Evolutionary conservation across 345 rosid species (phyloP).

Genomic region (Gossypium rotundifolium): DNA sequence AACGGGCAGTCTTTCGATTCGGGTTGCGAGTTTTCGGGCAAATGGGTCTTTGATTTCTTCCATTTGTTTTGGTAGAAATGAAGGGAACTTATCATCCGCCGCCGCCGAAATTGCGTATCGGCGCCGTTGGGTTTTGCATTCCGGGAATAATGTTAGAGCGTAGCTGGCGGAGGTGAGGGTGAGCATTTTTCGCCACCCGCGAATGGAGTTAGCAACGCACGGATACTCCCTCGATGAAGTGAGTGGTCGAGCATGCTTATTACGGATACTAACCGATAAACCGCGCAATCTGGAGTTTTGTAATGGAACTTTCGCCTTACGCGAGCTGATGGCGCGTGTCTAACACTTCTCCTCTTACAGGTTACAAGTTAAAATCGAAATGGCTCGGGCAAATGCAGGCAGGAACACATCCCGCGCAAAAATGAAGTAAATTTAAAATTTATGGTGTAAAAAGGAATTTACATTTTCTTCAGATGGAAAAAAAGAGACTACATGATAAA

Average conservation of each 20-base stretch:
- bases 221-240: not conserved
- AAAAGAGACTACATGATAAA: not conserved
- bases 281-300: not conserved
- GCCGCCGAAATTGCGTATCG: constrained; percentile 15
- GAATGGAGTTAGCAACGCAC: not conserved
- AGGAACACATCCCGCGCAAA: not conserved
- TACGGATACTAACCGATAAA: not conserved
- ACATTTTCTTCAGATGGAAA: not conserved
- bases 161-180: constrained; percentile 14
- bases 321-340: not conserved
- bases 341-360: not conserved
- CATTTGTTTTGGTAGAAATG: constrained; percentile 57
- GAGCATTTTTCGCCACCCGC: constrained; percentile 24
- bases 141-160: not conserved
- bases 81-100: constrained; percentile 32
- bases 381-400: not conserved
- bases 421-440: not conserved
- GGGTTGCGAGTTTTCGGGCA: constrained; percentile 55
- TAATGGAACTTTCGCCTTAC: not conserved
- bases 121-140: constrained; percentile 8
- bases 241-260: not conserved
- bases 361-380: too few relatives aligned
- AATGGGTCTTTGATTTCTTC: constrained; percentile 43
- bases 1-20: constrained; percentile 61
- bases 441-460: not conserved